Base-by-base conservation (phyloP, 148 eudicot species). In the Nepenthes mirabilis region DNA sequence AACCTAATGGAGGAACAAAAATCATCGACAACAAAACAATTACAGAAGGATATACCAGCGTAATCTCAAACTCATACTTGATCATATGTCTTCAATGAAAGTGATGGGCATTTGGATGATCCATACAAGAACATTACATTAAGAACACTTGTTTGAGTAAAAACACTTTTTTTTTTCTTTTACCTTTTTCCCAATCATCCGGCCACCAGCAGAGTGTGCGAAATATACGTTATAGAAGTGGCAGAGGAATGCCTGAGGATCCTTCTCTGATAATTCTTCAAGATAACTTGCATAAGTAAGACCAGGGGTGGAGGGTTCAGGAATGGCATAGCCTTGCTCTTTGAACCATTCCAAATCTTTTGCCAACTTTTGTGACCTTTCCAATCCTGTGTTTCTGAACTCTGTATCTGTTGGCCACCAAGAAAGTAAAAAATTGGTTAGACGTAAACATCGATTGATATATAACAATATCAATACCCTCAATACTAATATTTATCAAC, bases 171-270 rank as follows among this genome's bases (percentile, higher is more conserved):
- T 23, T 23, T 23, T 52, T 13, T 11, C 57, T 14, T 55, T 49
- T 74, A 91, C 97, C 95, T 91, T 88, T 66, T 59, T 85, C 48
- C 97, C 97, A 58, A 91, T 91, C 97, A 91, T 91, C 50, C 93
- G 85, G 59, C 97, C 97, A 52, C 97, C 97, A 72, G 97, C 97
- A 37, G 76, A 56, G 68, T 91, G 96, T 1, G 97, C 97, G 65
- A 91, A 91, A 62, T 91, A 91, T 32, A 74, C 76, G 48, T 88
- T 88, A 64, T 91, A 91, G 69, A 91, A 91, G 74, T 91, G 97
- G 77, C 97, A 91, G 59, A 91, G 73, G 58, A 91, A 91, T 47
- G 90, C 96, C 61, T 79, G 97, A 49, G 97, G 96, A 84, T 93
- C 84, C 34, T 77, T 88, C 73, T 73, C 68, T 1, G 98, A 77